Evolutionary conservation across 306 rosid species (phyloP), one percentile per base, ranked within the genome.

Genomic region (Pterocarpus macrocarpus): DNA sequence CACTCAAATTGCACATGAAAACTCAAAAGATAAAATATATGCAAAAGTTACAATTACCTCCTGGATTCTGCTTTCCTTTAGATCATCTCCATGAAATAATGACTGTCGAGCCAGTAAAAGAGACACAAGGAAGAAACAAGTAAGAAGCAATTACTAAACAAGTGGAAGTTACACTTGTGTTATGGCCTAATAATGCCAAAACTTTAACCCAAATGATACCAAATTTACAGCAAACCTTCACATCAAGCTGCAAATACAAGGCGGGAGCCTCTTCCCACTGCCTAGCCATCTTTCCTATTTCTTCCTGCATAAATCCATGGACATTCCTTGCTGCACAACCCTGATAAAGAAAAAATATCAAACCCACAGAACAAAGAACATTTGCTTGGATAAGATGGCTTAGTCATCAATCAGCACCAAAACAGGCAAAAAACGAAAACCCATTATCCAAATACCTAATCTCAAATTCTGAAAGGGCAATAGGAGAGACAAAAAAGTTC

Each of bases 301-400:
- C 97, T 17, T 90, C 93, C 34, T 80, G 91, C 14, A 89, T 86
- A 80, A 93, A 93, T 71, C 97, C 90, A 72, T 95, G 99, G 73
- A 95, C 97, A 82, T 95, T 95, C 90, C 99, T 92, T 32, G 97
- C 99, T 2, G 97, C 95, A 38, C 99, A 95, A 75, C 99, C 99
- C 99, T 95, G 85, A 80, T 79, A 82, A 62, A 2, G 15, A 16
- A 53, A 66, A 83, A 69, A 80, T 30, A 50, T 78, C 43, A 89
- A 86, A 44, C 39, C 63, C 69, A 80, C 50, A 45, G 55, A 50
- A 68, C 35, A 79, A 41, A 71, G 65, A 50, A 59, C 11, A 17
- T 55, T 36, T 43, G 67, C 81, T 58, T 52, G 81, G 59, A 64
- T 15, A 69, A 69, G 22, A 70, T 15, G 43, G 57, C 28, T 78